Evolutionary conservation across 148 eudicot genomes (phyloP), one percentile per base, ranked within the genome.

Genomic region (Silene conica): DNA sequence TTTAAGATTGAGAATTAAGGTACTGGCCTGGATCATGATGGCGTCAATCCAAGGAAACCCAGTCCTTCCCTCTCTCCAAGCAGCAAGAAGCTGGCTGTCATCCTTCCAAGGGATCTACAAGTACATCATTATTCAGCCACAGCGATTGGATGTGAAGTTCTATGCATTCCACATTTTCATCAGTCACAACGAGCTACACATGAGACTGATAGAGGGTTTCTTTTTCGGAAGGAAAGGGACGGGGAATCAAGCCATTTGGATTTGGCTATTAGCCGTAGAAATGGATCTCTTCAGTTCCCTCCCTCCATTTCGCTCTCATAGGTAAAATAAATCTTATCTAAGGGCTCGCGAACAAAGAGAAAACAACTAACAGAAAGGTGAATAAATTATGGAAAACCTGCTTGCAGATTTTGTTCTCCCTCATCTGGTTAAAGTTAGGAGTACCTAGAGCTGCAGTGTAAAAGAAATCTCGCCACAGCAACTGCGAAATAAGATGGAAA

Each of bases 11-110:
- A 41, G 23, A 58, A 59, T 13, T 41, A 75, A 67, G 70, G 64
- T 76, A 76, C 87, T 70, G 80, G 85, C 98, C 97, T 93, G 98
- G 63, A 87, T 69, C 98, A 93, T 93, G 75, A 91, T 87, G 71
- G 98, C 97, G 79, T 93, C 98, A 76, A 93, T 93, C 98, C 98
- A 93, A 63, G 98, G 98, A 78, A 84, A 93, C 58, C 98, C 98
- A 55, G 98, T 93, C 81, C 83, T 86, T 64, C 89, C 92, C 81
- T 91, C 98, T 81, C 98, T 89, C 98, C 98, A 93, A 56, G 95
- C 98, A 72, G 89, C 85, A 56, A 93, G 78, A 74, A 91, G 68
- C 77, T 81, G 80, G 38, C 80, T 85, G 67, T 93, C 89, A 43
- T 84, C 85, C 58, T 84, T 87, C 97, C 98, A 93, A 80, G 97